Conservation (phyloP, 73 alveolate species). For the Paramecium primaurelia region DNA sequence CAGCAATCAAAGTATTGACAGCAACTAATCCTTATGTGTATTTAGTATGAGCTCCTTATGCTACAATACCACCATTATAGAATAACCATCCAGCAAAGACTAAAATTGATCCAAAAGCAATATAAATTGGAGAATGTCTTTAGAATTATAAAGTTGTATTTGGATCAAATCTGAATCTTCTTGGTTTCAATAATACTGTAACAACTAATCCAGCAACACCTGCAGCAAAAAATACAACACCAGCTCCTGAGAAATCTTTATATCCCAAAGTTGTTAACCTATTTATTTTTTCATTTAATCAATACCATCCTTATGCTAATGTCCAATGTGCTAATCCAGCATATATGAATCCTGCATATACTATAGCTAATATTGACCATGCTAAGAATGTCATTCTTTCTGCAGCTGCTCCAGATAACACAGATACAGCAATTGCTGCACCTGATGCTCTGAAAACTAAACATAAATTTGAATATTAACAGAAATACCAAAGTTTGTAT, state of each 20-base stretch:
- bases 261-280: constrained; percentile 18
- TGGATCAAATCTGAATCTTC: constrained; percentile 36
- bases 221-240: constrained; percentile 30
- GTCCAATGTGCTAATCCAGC: constrained; percentile 31
- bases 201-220: constrained; percentile 35
- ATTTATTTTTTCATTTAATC: neutral
- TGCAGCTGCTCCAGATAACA: constrained; percentile 32
- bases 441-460: constrained; percentile 32
- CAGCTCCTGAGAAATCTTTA: constrained; percentile 45
- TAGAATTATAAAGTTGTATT: neutral
- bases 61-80: neutral
- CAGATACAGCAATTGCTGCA: constrained; percentile 2
- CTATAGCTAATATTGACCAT: neutral
- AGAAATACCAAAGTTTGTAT: constrained; percentile 27
- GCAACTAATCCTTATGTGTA: neutral
- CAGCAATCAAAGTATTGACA: constrained; percentile 40
- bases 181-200: neutral
- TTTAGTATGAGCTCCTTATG: neutral
- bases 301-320: neutral
- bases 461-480: neutral
- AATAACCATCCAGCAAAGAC: neutral
- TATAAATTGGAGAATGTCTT: neutral
- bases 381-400: constrained; percentile 48
- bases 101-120: constrained; percentile 10
- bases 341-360: constrained; percentile 36